These are phyloP conservation scores for Cucurbita ficifolia DNA, from an alignment of 306 rosid species.

Conservation along the genomic window DNA sequence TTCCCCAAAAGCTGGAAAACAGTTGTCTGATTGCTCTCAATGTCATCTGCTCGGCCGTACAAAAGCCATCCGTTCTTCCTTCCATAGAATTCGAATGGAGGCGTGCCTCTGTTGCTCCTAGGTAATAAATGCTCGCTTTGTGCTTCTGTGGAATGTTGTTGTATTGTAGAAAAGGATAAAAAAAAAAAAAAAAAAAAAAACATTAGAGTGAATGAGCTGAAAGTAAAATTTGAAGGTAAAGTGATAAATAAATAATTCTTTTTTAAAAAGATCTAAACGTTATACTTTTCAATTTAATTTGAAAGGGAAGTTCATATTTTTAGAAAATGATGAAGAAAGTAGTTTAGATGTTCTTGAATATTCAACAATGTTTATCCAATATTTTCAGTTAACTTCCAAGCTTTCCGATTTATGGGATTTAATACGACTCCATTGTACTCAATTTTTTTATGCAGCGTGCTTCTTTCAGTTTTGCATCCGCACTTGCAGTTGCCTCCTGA, in stretches of 20 bases:
- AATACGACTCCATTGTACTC: neutral
- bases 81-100: slow-evolving; percentile 94
- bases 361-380: neutral
- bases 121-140: slow-evolving; percentile 30
- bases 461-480: slow-evolving; percentile 81
- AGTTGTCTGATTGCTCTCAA: slow-evolving; percentile 56
- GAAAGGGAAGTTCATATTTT: neutral
- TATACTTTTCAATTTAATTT: neutral
- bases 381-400: neutral
- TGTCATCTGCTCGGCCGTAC: slow-evolving; percentile 71
- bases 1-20: slow-evolving; percentile 56
- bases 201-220: neutral
- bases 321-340: neutral
- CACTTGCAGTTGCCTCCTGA: slow-evolving; percentile 81
- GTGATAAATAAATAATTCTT: neutral
- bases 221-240: neutral
- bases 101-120: slow-evolving; percentile 71
- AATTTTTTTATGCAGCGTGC: slow-evolving; percentile 43
- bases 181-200: neutral
- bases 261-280: neutral
- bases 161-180: neutral
- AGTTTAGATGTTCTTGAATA: neutral
- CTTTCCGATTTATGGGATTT: neutral
- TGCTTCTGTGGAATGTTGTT: neutral
- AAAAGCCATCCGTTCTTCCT: slow-evolving; percentile 67